Evolutionary conservation across 768 basidiomycete genomes (phyloP).

Genomic region (Mycena latifolia): DNA sequence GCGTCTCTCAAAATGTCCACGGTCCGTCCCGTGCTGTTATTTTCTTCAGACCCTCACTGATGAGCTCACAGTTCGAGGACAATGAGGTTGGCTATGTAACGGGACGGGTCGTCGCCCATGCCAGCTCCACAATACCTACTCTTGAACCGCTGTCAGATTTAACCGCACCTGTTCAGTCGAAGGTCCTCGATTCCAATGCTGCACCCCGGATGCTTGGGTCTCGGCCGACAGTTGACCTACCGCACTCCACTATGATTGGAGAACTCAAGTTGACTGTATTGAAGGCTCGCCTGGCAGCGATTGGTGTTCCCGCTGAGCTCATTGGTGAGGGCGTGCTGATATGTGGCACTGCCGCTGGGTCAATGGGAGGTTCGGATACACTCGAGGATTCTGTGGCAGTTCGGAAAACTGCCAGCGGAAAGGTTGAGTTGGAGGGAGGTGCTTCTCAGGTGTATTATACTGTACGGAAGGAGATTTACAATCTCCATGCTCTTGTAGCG

Average conservation of each 20-base stretch:
- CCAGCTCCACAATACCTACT: conserved; percentile 89
- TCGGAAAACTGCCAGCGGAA: conserved; percentile 86
- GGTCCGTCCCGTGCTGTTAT: conserved; percentile 61
- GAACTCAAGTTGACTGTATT: conserved; percentile 93
- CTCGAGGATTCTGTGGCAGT: conserved; percentile 86
- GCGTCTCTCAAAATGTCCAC: conserved; percentile 86
- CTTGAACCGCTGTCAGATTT: conserved; percentile 73
- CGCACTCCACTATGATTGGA: conserved; percentile 96
- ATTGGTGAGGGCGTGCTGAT: conserved; percentile 98
- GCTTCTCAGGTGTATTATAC: conserved; percentile 91
- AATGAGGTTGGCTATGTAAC: conserved; percentile 95
- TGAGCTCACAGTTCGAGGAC: conserved; percentile 85
- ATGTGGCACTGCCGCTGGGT: conserved; percentile 75
- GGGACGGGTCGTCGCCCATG: conserved; percentile 87
- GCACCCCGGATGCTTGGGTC: conserved; percentile 67
- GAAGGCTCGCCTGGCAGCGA: conserved; percentile 79
- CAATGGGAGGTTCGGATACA: conserved; percentile 53
- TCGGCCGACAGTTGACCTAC: conserved; percentile 75
- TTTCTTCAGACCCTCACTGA: background rate
- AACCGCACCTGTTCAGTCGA: conserved; percentile 42
- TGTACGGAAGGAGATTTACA: conserved; percentile 92
- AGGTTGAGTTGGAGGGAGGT: conserved; percentile 90
- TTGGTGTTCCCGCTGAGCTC: conserved; percentile 91
- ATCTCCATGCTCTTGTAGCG: conserved; percentile 89
- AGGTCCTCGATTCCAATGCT: conserved; percentile 39